phyloP scores from a whole-genome alignment of 495 filamentous ascomycete genomes.

The Evernia prunastri region DNA sequence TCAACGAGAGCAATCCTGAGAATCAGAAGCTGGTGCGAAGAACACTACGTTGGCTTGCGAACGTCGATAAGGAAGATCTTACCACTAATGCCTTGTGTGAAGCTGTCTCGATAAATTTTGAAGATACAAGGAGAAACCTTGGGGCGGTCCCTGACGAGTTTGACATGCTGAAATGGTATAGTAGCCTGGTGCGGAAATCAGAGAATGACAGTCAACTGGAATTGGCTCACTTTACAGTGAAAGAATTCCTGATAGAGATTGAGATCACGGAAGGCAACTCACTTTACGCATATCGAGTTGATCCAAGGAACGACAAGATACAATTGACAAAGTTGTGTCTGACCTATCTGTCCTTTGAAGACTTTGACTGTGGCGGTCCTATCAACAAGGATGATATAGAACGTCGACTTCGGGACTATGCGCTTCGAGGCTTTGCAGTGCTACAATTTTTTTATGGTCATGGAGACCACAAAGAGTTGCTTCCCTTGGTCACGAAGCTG shows the following conservation, averaged over 20 bases:
- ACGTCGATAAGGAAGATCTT: too few relatives aligned
- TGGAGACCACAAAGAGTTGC: not conserved
- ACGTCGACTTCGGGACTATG: not conserved
- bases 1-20: conserved; percentile 23
- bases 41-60: too few relatives aligned
- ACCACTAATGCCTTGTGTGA: conserved; percentile 26
- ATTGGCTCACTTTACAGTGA: conserved; percentile 34
- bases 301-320: not conserved
- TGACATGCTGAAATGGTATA: conserved; percentile 25
- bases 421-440: not conserved
- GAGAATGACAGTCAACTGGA: conserved; percentile 20
- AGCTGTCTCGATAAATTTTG: conserved; percentile 21
- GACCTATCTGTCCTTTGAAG: conserved; percentile 18
- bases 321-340: conserved; percentile 15
- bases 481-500: not conserved
- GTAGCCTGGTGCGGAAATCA: conserved; percentile 31
- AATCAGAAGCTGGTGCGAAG: not conserved
- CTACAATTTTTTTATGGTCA: not conserved
- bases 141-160: conserved; percentile 21
- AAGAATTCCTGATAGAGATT: conserved; percentile 29
- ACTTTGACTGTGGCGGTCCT: conserved; percentile 4
- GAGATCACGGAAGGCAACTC: not conserved
- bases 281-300: conserved; percentile 12
- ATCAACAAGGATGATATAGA: not conserved
- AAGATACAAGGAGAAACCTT: conserved; percentile 9